Evolutionary conservation across 371 early-diverging fungal species (phyloP).

Genomic region (Mucor racemosus): DNA sequence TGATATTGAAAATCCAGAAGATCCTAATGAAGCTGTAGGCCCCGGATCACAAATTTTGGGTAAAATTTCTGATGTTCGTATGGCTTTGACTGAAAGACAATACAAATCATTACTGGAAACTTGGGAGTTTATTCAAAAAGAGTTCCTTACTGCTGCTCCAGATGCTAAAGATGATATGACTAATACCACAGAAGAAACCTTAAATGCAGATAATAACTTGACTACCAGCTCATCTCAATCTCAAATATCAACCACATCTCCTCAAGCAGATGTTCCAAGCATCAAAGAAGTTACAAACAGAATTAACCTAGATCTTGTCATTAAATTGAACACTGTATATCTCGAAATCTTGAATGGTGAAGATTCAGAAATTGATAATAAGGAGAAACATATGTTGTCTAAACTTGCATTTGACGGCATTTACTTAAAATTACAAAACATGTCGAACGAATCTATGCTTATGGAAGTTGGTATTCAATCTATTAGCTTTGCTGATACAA

Average conservation of each 20-base stretch:
- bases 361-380: slow-evolving; percentile 33
- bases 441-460: slow-evolving; percentile 68
- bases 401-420: slow-evolving; percentile 62
- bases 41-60: slow-evolving; percentile 66
- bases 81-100: slow-evolving; percentile 82
- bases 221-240: background rate
- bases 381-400: slow-evolving; percentile 40
- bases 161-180: background rate
- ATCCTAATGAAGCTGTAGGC: slow-evolving; percentile 31
- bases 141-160: slow-evolving; percentile 49
- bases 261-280: background rate
- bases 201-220: no score
- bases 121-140: slow-evolving; percentile 60
- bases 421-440: slow-evolving; percentile 66
- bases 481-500: slow-evolving; percentile 79
- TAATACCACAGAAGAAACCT: background rate
- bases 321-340: slow-evolving; percentile 32
- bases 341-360: slow-evolving; percentile 64
- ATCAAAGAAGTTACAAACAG: background rate
- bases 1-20: slow-evolving; percentile 54
- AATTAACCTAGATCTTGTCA: slow-evolving; percentile 27
- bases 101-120: slow-evolving; percentile 75
- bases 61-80: slow-evolving; percentile 76
- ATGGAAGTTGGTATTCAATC: slow-evolving; percentile 77
- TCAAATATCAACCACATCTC: background rate